Percentiles rank a stretch among this genome's conserved stretches.
Conservation (phyloP, 768 basidiomycete species). For the Punctularia strigosozonata region DNA sequence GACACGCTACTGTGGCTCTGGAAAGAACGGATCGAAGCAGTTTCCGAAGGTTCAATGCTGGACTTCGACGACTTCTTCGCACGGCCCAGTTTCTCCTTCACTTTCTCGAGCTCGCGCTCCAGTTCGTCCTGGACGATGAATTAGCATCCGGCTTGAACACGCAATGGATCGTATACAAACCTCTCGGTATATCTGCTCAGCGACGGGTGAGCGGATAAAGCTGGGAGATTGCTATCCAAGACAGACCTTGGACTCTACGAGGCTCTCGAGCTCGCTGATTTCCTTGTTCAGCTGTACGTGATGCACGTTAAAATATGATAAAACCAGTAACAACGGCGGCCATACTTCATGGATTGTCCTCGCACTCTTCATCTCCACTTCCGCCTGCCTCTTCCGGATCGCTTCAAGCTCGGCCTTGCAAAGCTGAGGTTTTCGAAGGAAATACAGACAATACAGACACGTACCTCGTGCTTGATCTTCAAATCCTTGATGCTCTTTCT, state of each 20-base stretch:
- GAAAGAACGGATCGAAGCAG: conserved; percentile 16
- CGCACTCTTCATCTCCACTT: conserved; percentile 66
- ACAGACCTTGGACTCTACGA: conserved; percentile 87
- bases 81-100: conserved; percentile 59
- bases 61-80: conserved; percentile 46
- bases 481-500: conserved; percentile 36
- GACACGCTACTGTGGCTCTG: conserved; percentile 6
- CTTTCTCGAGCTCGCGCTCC: conserved; percentile 69
- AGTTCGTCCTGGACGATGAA: conserved; percentile 57
- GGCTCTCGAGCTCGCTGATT: conserved; percentile 81
- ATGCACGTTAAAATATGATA: conserved; percentile 4
- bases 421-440: conserved; percentile 1
- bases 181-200: conserved; percentile 72
- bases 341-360: conserved; percentile 53
- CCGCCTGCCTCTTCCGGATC: conserved; percentile 54
- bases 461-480: conserved; percentile 41
- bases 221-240: background rate
- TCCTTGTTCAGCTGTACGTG: conserved; percentile 90
- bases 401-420: conserved; percentile 55
- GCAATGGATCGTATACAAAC: conserved; percentile 21
- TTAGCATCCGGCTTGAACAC: background rate
- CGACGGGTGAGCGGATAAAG: background rate
- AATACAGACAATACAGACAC: conserved; percentile 6
- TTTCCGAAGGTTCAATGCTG: conserved; percentile 24
- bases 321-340: conserved; percentile 1